Evolutionary conservation across 164 flowering plant genomes (phyloP), one percentile per base, ranked within the genome.

Genomic region (Nymphaea thermarum): DNA sequence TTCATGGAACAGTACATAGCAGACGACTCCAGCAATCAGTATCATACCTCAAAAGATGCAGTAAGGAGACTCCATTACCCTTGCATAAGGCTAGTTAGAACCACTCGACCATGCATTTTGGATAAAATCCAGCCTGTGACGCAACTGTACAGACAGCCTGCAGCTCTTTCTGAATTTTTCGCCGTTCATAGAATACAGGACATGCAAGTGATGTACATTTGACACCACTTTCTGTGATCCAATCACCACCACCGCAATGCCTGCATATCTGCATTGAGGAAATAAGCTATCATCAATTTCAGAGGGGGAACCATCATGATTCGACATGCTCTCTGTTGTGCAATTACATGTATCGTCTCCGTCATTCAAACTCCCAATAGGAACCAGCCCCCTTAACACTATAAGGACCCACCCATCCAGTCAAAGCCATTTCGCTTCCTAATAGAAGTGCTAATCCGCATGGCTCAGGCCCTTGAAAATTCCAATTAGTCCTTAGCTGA

Each of bases 181-280:
- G 79, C 70, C 98, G 84, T 77, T 91, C 94, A 44, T 81, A 91
- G 76, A 88, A 94, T 67, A 94, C 86, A 0, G 89, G 70, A 75
- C 99, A 90, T n/a, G 96, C 89, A 18, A 94, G 87, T 7, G 96
- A 90, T 14, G 77, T 85, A 79, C 99, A 91, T 76, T 91, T 91
- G 60, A 91, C 82, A 8, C 97, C 96, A 70, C 85, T 80, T 71
- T 91, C 96, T 18, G 84, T 43, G 43, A 84, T 42, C 94, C 93
- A 82, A 71, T 90, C 96, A 5, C 91, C 96, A 25, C 98, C 98
- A 64, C 98, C 98, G 70, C 99, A 94, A 70, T 90, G 88, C 66
- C 83, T 76, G 68, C 99, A 94, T 75, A 94, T 88, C 98, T 93
- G 80, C 41, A 61, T 61, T 2, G 63, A 61, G n/a, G 25, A 61